Conservation (phyloP, 495 filamentous ascomycete genomes). For the Podospora australis region DNA sequence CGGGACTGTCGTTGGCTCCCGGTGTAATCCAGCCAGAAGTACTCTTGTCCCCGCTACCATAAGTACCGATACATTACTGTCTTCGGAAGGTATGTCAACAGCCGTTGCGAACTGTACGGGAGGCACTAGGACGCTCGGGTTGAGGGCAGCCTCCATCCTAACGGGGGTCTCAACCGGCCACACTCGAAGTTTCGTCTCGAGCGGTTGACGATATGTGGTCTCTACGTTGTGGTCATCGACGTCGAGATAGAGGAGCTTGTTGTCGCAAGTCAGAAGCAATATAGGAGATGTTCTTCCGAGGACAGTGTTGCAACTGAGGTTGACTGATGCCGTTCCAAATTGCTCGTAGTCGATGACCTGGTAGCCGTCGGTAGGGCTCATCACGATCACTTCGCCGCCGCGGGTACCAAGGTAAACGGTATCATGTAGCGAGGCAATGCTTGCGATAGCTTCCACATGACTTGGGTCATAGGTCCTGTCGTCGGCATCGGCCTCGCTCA, state of each 20-base stretch:
- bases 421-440: slow-evolving; percentile 21
- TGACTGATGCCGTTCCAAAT: slow-evolving; percentile 21
- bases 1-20: slow-evolving; percentile 42
- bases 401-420: slow-evolving; percentile 35
- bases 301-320: slow-evolving; percentile 12
- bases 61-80: slow-evolving; percentile 24
- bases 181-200: slow-evolving; percentile 23
- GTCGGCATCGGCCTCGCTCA: not conserved
- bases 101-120: slow-evolving; percentile 26
- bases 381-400: slow-evolving; percentile 37
- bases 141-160: too few species aligned
- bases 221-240: not conserved
- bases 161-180: slow-evolving; percentile 40
- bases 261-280: slow-evolving; percentile 26
- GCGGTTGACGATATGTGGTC: not conserved
- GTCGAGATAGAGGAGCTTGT: slow-evolving; percentile 16
- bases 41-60: slow-evolving; percentile 40
- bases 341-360: slow-evolving; percentile 16
- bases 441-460: slow-evolving; percentile 28
- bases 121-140: slow-evolving; percentile 24
- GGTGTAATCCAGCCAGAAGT: slow-evolving; percentile 44
- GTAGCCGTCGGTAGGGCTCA: slow-evolving; percentile 8
- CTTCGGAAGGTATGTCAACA: slow-evolving; percentile 23
- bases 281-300: slow-evolving; percentile 5
- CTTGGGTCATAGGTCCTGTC: not conserved